Percentiles rank a stretch among this genome's conserved stretches.
Evolutionary conservation across 768 basidiomycete genomes (phyloP).

Genomic region (Leccinum variicolor): DNA sequence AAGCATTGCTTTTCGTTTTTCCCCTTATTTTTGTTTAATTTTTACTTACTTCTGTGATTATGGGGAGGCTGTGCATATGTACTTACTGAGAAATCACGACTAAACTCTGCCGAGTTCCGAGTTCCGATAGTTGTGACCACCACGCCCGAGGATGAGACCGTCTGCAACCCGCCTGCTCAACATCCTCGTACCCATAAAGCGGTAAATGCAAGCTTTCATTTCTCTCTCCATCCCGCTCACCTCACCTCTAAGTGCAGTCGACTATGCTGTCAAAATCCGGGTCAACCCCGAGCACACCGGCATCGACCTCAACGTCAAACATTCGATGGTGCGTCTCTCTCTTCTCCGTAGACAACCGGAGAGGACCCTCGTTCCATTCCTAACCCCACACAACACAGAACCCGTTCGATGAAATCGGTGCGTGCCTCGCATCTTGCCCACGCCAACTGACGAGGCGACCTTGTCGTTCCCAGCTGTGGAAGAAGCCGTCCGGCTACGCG

Average conservation of each 20-base stretch:
- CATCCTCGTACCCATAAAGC: conserved; percentile 92
- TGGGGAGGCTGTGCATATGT: not conserved
- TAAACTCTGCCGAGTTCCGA: conserved; percentile 12
- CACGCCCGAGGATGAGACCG: conserved; percentile 59
- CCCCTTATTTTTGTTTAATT: not conserved
- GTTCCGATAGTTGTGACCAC: conserved; percentile 7
- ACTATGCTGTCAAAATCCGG: conserved; percentile 98
- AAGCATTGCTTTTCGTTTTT: not conserved
- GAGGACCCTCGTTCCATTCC: not conserved
- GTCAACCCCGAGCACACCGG: conserved; percentile 95
- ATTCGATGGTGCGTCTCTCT: conserved; percentile 79
- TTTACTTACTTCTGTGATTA: not conserved
- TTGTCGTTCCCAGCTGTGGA: conserved; percentile 67
- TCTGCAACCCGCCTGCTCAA: conserved; percentile 71
- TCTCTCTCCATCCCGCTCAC: not conserved
- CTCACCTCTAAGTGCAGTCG: conserved; percentile 69
- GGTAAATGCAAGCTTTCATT: conserved; percentile 39
- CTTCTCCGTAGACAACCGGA: not conserved
- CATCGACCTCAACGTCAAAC: conserved; percentile 96
- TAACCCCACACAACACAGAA: conserved; percentile 51
- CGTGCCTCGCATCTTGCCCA: not conserved
- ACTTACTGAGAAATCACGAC: not conserved
- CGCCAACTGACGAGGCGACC: not conserved
- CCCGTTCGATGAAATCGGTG: conserved; percentile 98
- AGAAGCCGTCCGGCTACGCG: conserved; percentile 93